Percentiles rank a stretch among this genome's conserved stretches.
Evolutionary conservation across 129 eudicot genomes (phyloP).

Genomic region (Smallanthus sonchifolius): DNA sequence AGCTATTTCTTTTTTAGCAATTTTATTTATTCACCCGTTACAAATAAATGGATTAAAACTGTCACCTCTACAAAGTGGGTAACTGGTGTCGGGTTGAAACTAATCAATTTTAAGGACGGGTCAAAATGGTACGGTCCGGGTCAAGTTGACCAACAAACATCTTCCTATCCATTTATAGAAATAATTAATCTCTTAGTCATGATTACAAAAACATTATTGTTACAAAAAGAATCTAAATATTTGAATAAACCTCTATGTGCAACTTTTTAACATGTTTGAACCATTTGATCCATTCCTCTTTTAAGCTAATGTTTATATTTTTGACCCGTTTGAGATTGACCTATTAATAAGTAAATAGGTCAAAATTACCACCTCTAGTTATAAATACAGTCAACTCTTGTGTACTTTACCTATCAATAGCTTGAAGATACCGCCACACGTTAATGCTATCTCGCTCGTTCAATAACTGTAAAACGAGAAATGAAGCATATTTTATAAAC

Average conservation of each 20-base stretch:
- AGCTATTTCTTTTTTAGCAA: no score
- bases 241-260: background rate
- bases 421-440: conserved; percentile 79
- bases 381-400: background rate
- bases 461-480: conserved; percentile 47
- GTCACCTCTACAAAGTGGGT: background rate
- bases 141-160: background rate
- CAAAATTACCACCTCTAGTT: no score
- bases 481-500: background rate
- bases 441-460: conserved; percentile 80
- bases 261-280: background rate
- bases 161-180: no score
- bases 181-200: background rate
- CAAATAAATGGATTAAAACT: background rate
- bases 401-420: conserved; percentile 55
- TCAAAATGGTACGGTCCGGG: background rate
- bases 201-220: background rate
- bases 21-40: background rate
- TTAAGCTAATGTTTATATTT: no score
- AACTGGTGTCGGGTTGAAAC: background rate
- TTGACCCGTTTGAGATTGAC: background rate
- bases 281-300: no score
- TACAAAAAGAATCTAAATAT: background rate
- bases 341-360: background rate
- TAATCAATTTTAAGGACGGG: background rate